These are phyloP conservation scores for Cicer chorassanicum DNA, from an alignment of 306 rosid genomes.

Conservation along the genomic window DNA sequence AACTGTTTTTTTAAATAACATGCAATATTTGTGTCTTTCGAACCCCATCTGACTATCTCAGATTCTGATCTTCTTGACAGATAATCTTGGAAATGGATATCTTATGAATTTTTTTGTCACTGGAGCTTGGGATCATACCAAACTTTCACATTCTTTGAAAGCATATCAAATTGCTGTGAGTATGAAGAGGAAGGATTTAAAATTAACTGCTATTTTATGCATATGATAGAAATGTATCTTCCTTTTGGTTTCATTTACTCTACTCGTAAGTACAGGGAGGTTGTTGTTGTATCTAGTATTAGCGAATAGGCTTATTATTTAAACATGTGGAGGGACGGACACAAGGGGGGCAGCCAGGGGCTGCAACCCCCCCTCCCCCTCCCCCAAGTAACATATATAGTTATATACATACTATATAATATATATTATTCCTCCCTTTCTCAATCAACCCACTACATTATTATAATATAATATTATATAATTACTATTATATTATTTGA, in stretches of 20 bases:
- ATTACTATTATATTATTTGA: too few relatives aligned
- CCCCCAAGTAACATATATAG: too few relatives aligned
- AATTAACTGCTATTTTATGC: conserved; percentile 34
- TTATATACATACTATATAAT: too few relatives aligned
- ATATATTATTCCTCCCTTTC: too few relatives aligned
- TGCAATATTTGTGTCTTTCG: conserved; percentile 19
- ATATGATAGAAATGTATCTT: conserved; percentile 36
- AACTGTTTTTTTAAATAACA: background rate
- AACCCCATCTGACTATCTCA: conserved; percentile 23
- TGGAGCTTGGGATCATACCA: conserved; percentile 93
- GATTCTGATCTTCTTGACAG: conserved; percentile 54
- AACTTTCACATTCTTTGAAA: conserved; percentile 82
- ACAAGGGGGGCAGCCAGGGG: too few relatives aligned
- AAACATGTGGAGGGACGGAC: conserved; percentile 18
- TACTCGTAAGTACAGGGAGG: conserved; percentile 28
- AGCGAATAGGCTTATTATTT: conserved; percentile 40
- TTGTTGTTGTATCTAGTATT: conserved; percentile 10
- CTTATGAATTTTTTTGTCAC: conserved; percentile 88
- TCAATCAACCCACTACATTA: too few relatives aligned
- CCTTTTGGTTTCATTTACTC: conserved; percentile 30
- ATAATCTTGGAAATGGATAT: conserved; percentile 94
- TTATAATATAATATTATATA: too few relatives aligned
- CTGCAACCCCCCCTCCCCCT: too few relatives aligned
- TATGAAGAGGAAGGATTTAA: conserved; percentile 52
- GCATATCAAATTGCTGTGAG: conserved; percentile 99